phyloP scores from a whole-genome alignment of 768 basidiomycete species.

The Clitopilus passeckerianus region DNA sequence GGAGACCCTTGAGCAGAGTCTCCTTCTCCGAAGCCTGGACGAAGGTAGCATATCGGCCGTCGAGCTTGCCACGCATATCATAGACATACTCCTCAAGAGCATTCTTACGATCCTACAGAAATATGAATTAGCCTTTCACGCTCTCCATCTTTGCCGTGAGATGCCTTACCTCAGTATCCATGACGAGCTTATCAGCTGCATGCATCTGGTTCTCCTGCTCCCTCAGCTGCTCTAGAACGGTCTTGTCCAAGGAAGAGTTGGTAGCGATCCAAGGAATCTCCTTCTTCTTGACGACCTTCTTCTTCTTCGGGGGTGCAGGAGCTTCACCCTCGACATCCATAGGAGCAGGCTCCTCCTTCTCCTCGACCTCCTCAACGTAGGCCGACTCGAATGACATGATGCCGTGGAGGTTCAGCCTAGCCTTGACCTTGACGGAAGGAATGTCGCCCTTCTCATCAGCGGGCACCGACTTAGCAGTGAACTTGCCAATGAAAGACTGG shows the following conservation, averaged over 20 bases:
- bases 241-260: conserved; percentile 59
- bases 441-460: conserved; percentile 65
- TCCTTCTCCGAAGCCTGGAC: conserved; percentile 75
- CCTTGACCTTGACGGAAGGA: conserved; percentile 86
- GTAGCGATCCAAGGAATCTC: conserved; percentile 71
- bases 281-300: conserved; percentile 79
- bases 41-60: conserved; percentile 77
- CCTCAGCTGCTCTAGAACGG: conserved; percentile 56
- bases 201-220: conserved; percentile 90
- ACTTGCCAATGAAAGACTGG: conserved; percentile 82
- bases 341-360: conserved; percentile 61
- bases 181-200: conserved; percentile 89
- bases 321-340: conserved; percentile 54
- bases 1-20: conserved; percentile 62
- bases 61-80: conserved; percentile 90
- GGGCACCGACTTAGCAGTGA: conserved; percentile 80
- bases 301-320: conserved; percentile 70
- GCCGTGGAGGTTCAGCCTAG: conserved; percentile 82
- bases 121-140: neutral
- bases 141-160: neutral
- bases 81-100: conserved; percentile 99
- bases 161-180: conserved; percentile 85
- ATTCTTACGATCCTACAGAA: conserved; percentile 88
- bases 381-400: conserved; percentile 82
- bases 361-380: conserved; percentile 80